Evolutionary conservation across 192 early-diverging fungal species (phyloP).

Genomic region (Backusella tuberculispora): DNA sequence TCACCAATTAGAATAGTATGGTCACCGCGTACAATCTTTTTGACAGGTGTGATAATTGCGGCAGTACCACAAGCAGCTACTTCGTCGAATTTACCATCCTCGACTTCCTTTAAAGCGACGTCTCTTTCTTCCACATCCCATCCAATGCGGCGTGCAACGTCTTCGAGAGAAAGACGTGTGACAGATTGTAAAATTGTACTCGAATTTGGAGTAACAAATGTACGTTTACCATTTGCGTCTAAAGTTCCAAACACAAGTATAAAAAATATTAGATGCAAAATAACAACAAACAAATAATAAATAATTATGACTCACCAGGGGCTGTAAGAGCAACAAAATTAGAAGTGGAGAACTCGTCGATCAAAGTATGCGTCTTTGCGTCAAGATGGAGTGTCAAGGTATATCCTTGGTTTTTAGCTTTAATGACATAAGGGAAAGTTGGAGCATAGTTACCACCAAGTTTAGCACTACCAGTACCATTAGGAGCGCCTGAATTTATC

Average conservation of each 20-base stretch:
- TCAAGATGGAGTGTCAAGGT: slow-evolving; percentile 76
- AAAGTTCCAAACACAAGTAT: neutral
- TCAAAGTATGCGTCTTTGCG: slow-evolving; percentile 58
- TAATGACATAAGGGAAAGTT: slow-evolving; percentile 57
- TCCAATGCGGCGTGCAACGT: slow-evolving; percentile 63
- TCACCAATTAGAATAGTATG: slow-evolving; percentile 45
- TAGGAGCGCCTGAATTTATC: slow-evolving; percentile 45
- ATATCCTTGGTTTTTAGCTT: slow-evolving; percentile 67
- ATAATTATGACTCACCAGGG: slow-evolving; percentile 44
- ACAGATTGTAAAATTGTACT: slow-evolving; percentile 65
- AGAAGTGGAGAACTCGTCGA: slow-evolving; percentile 80
- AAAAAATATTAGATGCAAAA: neutral
- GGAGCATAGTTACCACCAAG: slow-evolving; percentile 79
- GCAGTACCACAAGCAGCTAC: slow-evolving; percentile 77
- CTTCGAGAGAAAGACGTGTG: slow-evolving; percentile 65
- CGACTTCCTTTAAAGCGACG: slow-evolving; percentile 61
- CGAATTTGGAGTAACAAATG: slow-evolving; percentile 70
- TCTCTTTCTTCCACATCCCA: slow-evolving; percentile 62
- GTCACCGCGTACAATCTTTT: slow-evolving; percentile 62
- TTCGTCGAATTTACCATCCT: slow-evolving; percentile 62
- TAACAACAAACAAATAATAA: neutral
- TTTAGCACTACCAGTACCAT: slow-evolving; percentile 65
- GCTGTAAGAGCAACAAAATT: slow-evolving; percentile 75
- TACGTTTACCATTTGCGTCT: slow-evolving; percentile 42
- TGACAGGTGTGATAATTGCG: slow-evolving; percentile 76